A percentile compares a stretch with the other conserved stretches of the same genome.
Conservation (phyloP, 768 basidiomycete genomes). For the Tephrocybe rancida region DNA sequence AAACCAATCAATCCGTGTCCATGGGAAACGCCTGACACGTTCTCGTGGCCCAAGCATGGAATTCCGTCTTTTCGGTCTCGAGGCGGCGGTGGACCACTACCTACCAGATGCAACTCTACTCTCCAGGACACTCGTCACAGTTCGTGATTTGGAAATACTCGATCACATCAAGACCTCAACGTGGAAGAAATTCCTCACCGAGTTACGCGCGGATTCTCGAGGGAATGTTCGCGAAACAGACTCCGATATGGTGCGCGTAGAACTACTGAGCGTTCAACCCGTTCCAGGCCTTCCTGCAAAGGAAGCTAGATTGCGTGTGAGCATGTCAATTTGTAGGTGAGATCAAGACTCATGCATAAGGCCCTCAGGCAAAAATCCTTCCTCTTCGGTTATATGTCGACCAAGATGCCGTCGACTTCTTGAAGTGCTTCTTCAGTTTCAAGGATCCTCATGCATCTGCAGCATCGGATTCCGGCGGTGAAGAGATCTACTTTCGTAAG, state of each 20-base stretch:
- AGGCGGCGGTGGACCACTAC: constrained; percentile 71
- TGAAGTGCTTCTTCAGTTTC: constrained; percentile 96
- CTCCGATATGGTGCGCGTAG: constrained; percentile 91
- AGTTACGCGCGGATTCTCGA: constrained; percentile 78
- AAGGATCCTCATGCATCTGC: constrained; percentile 55
- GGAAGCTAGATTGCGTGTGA: constrained; percentile 78
- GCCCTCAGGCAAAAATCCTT: constrained; percentile 77
- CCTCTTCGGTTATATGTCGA: constrained; percentile 94
- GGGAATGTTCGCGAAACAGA: constrained; percentile 91
- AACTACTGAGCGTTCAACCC: constrained; percentile 75
- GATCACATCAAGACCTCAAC: constrained; percentile 99
- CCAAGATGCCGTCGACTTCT: constrained; percentile 97
- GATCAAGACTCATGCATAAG: neutral
- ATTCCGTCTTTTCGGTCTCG: constrained; percentile 67
- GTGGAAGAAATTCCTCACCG: constrained; percentile 96
- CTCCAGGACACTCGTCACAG: constrained; percentile 66
- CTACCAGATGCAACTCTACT: constrained; percentile 54
- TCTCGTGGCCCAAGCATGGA: constrained; percentile 85
- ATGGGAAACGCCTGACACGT: constrained; percentile 65
- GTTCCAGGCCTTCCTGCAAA: constrained; percentile 66
- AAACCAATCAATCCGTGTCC: constrained; percentile 41
- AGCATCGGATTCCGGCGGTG: constrained; percentile 36
- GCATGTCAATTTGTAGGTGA: constrained; percentile 26
- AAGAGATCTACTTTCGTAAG: constrained; percentile 78
- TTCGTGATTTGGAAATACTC: constrained; percentile 83